These are phyloP conservation scores for Trypanosoma mega DNA, from an alignment of 208 protist species.

Conservation along the genomic window DNA sequence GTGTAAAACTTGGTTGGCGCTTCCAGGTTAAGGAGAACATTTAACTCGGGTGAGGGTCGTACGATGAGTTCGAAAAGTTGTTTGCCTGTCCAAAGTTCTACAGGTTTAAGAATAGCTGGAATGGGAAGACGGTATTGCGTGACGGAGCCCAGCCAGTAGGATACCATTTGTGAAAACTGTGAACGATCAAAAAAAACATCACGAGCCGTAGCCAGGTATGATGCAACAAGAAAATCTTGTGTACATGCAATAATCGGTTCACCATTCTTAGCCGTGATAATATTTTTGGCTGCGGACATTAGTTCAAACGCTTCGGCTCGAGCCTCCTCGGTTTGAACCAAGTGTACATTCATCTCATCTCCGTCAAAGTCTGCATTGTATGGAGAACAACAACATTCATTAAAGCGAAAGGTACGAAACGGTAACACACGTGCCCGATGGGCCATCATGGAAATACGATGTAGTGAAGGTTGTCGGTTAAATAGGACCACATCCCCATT, in stretches of 20 bases:
- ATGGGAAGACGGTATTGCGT: constrained; percentile 92
- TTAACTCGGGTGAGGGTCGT: constrained; percentile 43
- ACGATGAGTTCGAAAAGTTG: constrained; percentile 97
- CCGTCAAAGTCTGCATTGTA: constrained; percentile 99
- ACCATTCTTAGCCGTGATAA: constrained; percentile 98
- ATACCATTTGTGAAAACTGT: constrained; percentile 87
- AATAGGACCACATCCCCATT: constrained; percentile 99
- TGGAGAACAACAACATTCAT: constrained; percentile 98
- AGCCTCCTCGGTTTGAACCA: constrained; percentile 99
- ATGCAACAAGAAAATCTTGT: constrained; percentile 99
- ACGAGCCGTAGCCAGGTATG: constrained; percentile 95
- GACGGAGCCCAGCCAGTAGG: constrained; percentile 80
- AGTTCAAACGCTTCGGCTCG: constrained; percentile 96
- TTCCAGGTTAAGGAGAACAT: constrained; percentile 91
- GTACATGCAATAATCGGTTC: constrained; percentile 98
- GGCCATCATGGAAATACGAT: constrained; percentile 99
- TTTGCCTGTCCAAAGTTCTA: constrained; percentile 99
- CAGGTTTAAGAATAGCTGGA: constrained; percentile 97
- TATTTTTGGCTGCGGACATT: constrained; percentile 97
- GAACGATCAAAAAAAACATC: constrained; percentile 96
- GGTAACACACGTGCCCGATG: constrained; percentile 95
- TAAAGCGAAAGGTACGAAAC: constrained; percentile 99
- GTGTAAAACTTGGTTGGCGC: constrained; percentile 90
- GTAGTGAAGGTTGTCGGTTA: constrained; percentile 99
- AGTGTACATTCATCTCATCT: constrained; percentile 99